Percentiles rank a stretch among this genome's conserved stretches.
Evolutionary conservation across 352 stramenopile genomes (phyloP).

Genomic region (Elongisporangium undulatum): DNA sequence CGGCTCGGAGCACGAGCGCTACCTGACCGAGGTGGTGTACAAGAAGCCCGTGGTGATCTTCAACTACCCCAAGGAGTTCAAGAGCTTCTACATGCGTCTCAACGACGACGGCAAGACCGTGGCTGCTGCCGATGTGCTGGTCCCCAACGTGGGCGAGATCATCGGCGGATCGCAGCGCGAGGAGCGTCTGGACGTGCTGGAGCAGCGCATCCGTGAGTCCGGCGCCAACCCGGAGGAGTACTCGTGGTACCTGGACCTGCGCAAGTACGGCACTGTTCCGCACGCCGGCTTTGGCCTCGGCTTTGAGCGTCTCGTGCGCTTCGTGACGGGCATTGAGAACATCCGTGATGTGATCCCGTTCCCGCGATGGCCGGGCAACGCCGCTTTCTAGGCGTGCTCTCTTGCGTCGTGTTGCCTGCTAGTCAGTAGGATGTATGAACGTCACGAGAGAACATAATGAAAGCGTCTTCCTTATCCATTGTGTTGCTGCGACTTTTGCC

Average conservation of each 20-base stretch:
- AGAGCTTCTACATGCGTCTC: constrained; percentile 99
- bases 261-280: constrained; percentile 93
- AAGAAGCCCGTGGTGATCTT: constrained; percentile 96
- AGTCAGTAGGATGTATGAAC: constrained; percentile 1
- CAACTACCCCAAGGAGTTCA: constrained; percentile 98
- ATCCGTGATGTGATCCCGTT: constrained; percentile 99
- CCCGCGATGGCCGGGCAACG: constrained; percentile 95
- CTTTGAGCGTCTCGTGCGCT: constrained; percentile 98
- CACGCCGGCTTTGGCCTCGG: constrained; percentile 97
- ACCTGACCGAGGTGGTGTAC: constrained; percentile 90
- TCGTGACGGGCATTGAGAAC: constrained; percentile 98
- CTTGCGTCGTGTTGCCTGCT: background rate
- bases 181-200: constrained; percentile 91
- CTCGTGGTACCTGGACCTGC: constrained; percentile 98
- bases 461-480: constrained; percentile 3
- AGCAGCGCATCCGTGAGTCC: constrained; percentile 63
- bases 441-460: constrained; percentile 7
- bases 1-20: constrained; percentile 96
- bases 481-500: background rate
- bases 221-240: constrained; percentile 83
- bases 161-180: constrained; percentile 97
- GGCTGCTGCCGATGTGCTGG: constrained; percentile 96
- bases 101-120: constrained; percentile 98
- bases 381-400: constrained; percentile 69
- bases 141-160: constrained; percentile 96